phyloP scores from a whole-genome alignment of 805 yeast species.

The Kuraishia cidri region DNA sequence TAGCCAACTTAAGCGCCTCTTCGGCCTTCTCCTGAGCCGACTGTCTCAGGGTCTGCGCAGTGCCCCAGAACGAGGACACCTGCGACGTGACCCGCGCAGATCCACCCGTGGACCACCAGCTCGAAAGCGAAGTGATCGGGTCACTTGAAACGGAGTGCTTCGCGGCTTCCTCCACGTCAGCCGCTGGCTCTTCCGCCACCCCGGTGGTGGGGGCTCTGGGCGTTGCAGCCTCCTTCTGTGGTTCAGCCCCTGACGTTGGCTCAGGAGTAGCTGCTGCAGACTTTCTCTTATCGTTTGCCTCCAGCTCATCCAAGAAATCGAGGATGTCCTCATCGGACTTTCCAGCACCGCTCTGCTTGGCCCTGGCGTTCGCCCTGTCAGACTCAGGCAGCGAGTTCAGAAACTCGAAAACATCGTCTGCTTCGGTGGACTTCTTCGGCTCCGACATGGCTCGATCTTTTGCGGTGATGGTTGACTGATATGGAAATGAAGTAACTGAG shows the following conservation, averaged over 20 bases:
- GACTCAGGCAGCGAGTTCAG: conserved; percentile 68
- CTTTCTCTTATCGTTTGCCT: conserved; percentile 26
- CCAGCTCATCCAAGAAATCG: conserved; percentile 61
- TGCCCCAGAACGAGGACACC: conserved; percentile 61
- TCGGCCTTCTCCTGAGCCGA: conserved; percentile 40
- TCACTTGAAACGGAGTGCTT: conserved; percentile 27
- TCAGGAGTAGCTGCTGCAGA: conserved; percentile 2
- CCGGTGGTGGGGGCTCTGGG: background rate
- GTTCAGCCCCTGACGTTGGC: background rate
- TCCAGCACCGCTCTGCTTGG: conserved; percentile 14
- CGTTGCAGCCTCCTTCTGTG: conserved; percentile 2
- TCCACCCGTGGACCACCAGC: conserved; percentile 72
- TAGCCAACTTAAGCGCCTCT: conserved; percentile 40
- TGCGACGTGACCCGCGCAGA: conserved; percentile 53
- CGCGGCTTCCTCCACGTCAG: conserved; percentile 14
- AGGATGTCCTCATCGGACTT: conserved; percentile 42
- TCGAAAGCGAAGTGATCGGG: conserved; percentile 57
- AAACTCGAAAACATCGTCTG: conserved; percentile 73
- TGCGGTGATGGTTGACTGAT: too few relatives aligned
- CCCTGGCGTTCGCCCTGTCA: conserved; percentile 21
- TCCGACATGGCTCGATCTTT: conserved; percentile 5
- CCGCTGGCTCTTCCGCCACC: conserved; percentile 3
- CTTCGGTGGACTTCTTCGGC: conserved; percentile 31
- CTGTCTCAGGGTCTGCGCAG: conserved; percentile 31
- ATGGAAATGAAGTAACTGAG: too few relatives aligned